Evolutionary conservation across 2,329 filamentous ascomycete genomes (phyloP).

Genomic region (Xylariaceae sp.): DNA sequence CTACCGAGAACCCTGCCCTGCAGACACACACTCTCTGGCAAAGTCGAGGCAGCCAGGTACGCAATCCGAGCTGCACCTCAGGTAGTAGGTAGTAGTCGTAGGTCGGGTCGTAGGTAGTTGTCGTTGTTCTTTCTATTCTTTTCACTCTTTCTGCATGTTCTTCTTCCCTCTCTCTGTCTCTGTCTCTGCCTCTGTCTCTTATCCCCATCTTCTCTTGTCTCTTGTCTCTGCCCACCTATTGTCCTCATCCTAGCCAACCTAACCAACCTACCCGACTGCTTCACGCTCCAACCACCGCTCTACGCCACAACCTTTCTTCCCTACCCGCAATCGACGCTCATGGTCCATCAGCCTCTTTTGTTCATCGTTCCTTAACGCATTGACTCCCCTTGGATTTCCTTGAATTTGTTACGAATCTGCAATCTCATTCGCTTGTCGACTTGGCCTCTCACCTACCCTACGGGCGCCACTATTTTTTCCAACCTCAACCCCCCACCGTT

Average conservation of each 20-base stretch:
- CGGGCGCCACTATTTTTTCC: slow-evolving; percentile 12
- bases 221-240: not conserved
- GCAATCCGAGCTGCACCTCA: not conserved
- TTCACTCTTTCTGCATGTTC: slow-evolving; percentile 6
- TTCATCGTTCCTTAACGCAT: slow-evolving; percentile 10
- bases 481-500: slow-evolving; percentile 2
- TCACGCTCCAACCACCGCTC: not conserved
- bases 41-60: not conserved
- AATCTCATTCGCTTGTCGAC: slow-evolving; percentile 17
- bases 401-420: slow-evolving; percentile 10
- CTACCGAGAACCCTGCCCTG: not conserved
- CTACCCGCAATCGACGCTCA: slow-evolving; percentile 5
- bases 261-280: no score
- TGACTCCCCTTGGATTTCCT: slow-evolving; percentile 4
- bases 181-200: slow-evolving; percentile 10
- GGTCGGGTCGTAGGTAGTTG: not conserved
- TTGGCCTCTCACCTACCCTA: slow-evolving; percentile 16
- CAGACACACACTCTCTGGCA: not conserved
- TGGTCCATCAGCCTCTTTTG: not conserved
- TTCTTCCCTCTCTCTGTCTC: slow-evolving; percentile 7
- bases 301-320: slow-evolving; percentile 5
- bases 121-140: not conserved
- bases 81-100: not conserved
- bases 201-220: not conserved
- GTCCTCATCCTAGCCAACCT: not conserved